These are phyloP conservation scores for Truncatella angustata DNA, from an alignment of 2,329 filamentous ascomycete genomes.

Conservation along the genomic window DNA sequence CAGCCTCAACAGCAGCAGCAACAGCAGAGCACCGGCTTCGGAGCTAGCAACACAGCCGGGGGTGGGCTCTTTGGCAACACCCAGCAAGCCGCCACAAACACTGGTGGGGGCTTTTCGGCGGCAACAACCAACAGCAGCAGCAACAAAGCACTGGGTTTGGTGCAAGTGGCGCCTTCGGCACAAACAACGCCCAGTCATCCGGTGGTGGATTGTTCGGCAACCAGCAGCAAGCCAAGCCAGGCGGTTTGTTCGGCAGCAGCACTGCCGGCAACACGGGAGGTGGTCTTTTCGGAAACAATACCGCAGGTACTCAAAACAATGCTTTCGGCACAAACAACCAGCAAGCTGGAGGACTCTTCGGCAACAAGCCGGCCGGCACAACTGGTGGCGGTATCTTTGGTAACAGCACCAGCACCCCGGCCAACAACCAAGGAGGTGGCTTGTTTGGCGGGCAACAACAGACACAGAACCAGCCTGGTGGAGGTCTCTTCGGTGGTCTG, in stretches of 20 bases:
- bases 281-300: constrained; percentile 42
- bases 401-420: constrained; percentile 31
- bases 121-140: constrained; percentile 25
- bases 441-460: constrained; percentile 50
- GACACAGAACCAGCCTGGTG: constrained; percentile 30
- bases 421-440: constrained; percentile 38
- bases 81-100: constrained; percentile 23
- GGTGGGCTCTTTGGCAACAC: constrained; percentile 38
- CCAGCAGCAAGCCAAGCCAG: constrained; percentile 31
- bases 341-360: constrained; percentile 45
- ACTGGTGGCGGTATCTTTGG: constrained; percentile 43
- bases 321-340: constrained; percentile 26
- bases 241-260: constrained; percentile 36
- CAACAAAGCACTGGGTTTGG: constrained; percentile 28
- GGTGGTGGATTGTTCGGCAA: constrained; percentile 35
- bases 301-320: constrained; percentile 23
- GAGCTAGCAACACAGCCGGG: constrained; percentile 15
- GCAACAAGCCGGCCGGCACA: constrained; percentile 31
- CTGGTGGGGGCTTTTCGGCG: constrained; percentile 38
- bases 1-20: constrained; percentile 16
- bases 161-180: no score
- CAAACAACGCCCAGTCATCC: constrained; percentile 35
- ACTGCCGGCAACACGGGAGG: constrained; percentile 29
- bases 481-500: constrained; percentile 48
- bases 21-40: constrained; percentile 13